Evolutionary conservation across 1,284 basidiomycete species (phyloP).

Genomic region (Pseudozyma thailandica): DNA sequence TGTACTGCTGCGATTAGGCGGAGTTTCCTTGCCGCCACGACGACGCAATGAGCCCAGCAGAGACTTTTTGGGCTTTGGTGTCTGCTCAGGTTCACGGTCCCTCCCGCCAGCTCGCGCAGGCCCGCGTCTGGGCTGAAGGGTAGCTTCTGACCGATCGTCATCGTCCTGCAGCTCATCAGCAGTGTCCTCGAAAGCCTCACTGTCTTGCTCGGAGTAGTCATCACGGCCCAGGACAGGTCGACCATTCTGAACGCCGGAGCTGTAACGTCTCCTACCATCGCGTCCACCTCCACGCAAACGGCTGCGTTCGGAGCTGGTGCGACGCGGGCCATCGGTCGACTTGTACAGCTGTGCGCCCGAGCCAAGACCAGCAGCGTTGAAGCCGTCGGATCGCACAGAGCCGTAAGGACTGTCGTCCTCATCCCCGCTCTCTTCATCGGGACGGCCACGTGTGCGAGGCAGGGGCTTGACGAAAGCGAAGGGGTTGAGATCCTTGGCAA

Average conservation of each 20-base stretch:
- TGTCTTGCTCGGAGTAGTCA: slow-evolving; percentile 20
- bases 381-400: slow-evolving; percentile 30
- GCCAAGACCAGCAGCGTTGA: slow-evolving; percentile 44
- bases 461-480: slow-evolving; percentile 56
- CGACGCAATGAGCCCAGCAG: slow-evolving; percentile 38
- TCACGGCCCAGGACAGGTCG: slow-evolving; percentile 36
- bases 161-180: slow-evolving; percentile 37
- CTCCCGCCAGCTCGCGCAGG: slow-evolving; percentile 20
- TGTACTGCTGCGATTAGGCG: slow-evolving; percentile 13
- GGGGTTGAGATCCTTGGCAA: slow-evolving; percentile 55
- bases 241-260: slow-evolving; percentile 27
- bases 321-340: slow-evolving; percentile 2
- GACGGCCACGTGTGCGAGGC: slow-evolving; percentile 50
- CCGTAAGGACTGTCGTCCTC: slow-evolving; percentile 37
- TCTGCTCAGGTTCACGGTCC: slow-evolving; percentile 3
- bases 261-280: slow-evolving; percentile 42
- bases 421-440: slow-evolving; percentile 44
- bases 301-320: slow-evolving; percentile 18
- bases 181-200: slow-evolving; percentile 35
- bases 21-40: slow-evolving; percentile 24
- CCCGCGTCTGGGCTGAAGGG: slow-evolving; percentile 32
- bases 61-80: slow-evolving; percentile 16
- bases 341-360: slow-evolving; percentile 36
- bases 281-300: slow-evolving; percentile 33
- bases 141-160: slow-evolving; percentile 34